These are phyloP conservation scores for Aspergillus proliferans DNA, from an alignment of 2,329 filamentous ascomycete genomes.

Conservation along the genomic window DNA sequence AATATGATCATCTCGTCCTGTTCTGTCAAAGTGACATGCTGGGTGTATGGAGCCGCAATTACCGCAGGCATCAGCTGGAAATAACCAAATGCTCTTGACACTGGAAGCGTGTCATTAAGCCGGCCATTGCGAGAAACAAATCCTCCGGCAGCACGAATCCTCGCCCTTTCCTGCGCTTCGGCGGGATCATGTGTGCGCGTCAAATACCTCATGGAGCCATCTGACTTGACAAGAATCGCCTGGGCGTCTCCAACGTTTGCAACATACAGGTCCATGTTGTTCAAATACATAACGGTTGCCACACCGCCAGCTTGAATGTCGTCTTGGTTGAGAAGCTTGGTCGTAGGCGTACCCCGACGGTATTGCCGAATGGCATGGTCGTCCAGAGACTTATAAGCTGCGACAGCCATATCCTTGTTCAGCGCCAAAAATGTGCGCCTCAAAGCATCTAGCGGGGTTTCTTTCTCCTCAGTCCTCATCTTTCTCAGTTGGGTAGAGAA, in stretches of 20 bases:
- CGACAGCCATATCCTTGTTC: constrained; percentile 89
- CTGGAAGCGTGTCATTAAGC: constrained; percentile 82
- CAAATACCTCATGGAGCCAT: constrained; percentile 74
- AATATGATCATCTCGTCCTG: constrained; percentile 90
- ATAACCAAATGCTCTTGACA: constrained; percentile 93
- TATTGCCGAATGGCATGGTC: constrained; percentile 55
- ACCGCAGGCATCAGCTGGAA: constrained; percentile 87
- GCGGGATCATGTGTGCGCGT: constrained; percentile 92
- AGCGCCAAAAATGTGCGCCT: constrained; percentile 78
- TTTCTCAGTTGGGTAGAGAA: constrained; percentile 76
- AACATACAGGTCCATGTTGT: constrained; percentile 83
- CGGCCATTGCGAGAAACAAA: constrained; percentile 94
- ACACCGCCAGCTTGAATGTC: constrained; percentile 87
- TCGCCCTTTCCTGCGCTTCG: constrained; percentile 72
- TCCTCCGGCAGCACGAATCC: constrained; percentile 89
- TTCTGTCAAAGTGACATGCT: constrained; percentile 70
- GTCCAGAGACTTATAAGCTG: constrained; percentile 72
- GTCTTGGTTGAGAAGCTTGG: constrained; percentile 76
- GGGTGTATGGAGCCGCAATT: constrained; percentile 81
- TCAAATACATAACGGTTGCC: constrained; percentile 84
- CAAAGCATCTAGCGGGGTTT: constrained; percentile 76
- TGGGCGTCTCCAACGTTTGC: constrained; percentile 95
- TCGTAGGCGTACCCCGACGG: constrained; percentile 65
- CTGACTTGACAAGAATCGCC: constrained; percentile 87
- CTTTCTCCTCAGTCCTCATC: constrained; percentile 59